phyloP scores from a whole-genome alignment of 2,329 filamentous ascomycete genomes.

The Ophiocordyceps robertsii region DNA sequence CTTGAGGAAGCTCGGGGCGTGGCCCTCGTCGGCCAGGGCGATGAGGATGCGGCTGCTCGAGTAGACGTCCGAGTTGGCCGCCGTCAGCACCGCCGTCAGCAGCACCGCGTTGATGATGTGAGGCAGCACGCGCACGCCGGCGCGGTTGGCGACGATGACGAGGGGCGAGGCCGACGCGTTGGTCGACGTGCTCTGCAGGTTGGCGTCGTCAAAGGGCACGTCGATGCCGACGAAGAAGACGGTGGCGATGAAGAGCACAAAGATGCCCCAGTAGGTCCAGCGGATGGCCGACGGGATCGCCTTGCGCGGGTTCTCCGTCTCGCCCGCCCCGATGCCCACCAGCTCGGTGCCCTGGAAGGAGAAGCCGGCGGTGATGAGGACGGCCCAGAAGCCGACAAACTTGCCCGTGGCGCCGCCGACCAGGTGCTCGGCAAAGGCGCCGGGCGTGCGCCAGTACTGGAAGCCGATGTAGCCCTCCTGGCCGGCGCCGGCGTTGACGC shows the following conservation, averaged over 20 bases:
- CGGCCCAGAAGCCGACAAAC: slow-evolving; percentile 58
- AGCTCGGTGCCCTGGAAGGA: slow-evolving; percentile 62
- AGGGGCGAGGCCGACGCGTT: slow-evolving; percentile 54
- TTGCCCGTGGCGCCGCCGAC: slow-evolving; percentile 39
- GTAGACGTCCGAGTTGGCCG: slow-evolving; percentile 67
- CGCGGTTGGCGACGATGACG: slow-evolving; percentile 45
- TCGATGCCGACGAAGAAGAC: slow-evolving; percentile 61
- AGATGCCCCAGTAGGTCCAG: slow-evolving; percentile 63
- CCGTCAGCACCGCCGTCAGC: slow-evolving; percentile 64
- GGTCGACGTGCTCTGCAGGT: slow-evolving; percentile 35
- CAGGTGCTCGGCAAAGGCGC: slow-evolving; percentile 52
- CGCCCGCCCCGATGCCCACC: slow-evolving; percentile 66
- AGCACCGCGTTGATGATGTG: slow-evolving; percentile 68
- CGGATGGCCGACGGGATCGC: slow-evolving; percentile 60
- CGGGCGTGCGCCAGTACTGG: slow-evolving; percentile 54
- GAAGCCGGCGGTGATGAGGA: slow-evolving; percentile 56
- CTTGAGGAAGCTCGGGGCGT: slow-evolving; percentile 46
- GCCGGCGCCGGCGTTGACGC: slow-evolving; percentile 59
- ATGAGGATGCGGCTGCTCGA: slow-evolving; percentile 57
- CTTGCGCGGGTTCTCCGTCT: slow-evolving; percentile 59
- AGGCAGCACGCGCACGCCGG: slow-evolving; percentile 50
- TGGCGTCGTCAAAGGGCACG: slow-evolving; percentile 46
- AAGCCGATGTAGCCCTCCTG: slow-evolving; percentile 62
- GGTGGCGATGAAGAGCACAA: slow-evolving; percentile 51
- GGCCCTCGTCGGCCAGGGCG: slow-evolving; percentile 49